phyloP scores from a whole-genome alignment of 768 basidiomycete species.

The Flagelloscypha sp. region DNA sequence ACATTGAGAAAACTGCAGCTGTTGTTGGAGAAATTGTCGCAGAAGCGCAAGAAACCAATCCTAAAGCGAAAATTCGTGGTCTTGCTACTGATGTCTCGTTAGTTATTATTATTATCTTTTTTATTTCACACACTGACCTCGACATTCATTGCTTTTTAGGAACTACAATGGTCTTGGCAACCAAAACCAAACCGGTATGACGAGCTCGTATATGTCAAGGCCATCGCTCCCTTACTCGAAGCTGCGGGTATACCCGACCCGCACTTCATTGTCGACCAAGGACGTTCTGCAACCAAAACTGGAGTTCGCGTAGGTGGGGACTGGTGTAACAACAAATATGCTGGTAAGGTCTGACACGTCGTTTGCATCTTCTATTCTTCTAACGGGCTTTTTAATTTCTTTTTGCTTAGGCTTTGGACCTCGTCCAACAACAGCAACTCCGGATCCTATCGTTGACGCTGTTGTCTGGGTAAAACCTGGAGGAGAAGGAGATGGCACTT shows the following conservation, averaged over 20 bases:
- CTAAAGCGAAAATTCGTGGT: constrained; percentile 21
- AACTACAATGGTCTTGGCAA: constrained; percentile 27
- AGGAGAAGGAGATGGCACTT: constrained; percentile 32
- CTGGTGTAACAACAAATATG: constrained; percentile 25
- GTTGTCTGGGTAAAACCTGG: constrained; percentile 36
- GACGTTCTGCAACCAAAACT: constrained; percentile 20
- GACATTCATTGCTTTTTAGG: no score
- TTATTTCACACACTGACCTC: no score
- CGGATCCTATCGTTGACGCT: constrained; percentile 22
- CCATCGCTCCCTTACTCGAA: constrained; percentile 22
- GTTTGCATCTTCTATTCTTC: no score
- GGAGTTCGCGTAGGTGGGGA: constrained; percentile 18
- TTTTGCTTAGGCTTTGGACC: constrained; percentile 29
- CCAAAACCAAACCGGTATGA: constrained; percentile 21
- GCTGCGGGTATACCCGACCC: constrained; percentile 21
- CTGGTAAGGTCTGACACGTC: no score
- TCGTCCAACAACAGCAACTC: constrained; percentile 24
- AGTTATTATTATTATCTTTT: no score
- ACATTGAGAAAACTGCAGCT: constrained; percentile 22
- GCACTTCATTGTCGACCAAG: constrained; percentile 32
- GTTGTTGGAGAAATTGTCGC: constrained; percentile 21
- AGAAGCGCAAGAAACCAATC: constrained; percentile 18
- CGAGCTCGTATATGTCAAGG: constrained; percentile 22
- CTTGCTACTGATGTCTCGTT: constrained; percentile 24
- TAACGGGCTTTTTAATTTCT: no score